Evolutionary conservation across 2,329 filamentous ascomycete genomes (phyloP), one percentile per base, ranked within the genome.

Genomic region (Herpomyces periplanetae): DNA sequence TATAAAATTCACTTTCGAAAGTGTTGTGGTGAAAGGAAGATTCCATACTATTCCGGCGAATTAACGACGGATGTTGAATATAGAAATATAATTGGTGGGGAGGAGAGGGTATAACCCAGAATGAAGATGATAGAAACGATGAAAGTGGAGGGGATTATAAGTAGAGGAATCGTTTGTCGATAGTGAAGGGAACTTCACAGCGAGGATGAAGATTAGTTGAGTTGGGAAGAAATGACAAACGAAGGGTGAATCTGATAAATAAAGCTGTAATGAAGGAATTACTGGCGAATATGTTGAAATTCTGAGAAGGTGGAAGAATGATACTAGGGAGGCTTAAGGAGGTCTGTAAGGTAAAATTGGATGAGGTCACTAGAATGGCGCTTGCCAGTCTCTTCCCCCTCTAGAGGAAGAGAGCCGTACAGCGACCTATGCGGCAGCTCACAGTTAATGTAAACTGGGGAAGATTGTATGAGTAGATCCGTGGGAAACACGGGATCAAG

Each of bases 341-440:
- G 80, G 80, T 56, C 68, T 63, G 49, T 73, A 85, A 46, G 62
- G 64, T 50, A 63, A 60, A 62, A 68, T 53, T 65, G 52, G 51
- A 51, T 61, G 53, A 61, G 59, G 57, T 65, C 34, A 34, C 38
- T 66, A 8, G 17, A 17, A 62, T 69, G 64, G 69, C 66, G 68
- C 63, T 69, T 75, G 63, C 64, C 69, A 65, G 71, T 87, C 69
- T 80, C 80, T 84, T 75, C 80, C 80, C 73, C 75, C 44, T 48
- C 49, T 49, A 80, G 75, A 87, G 73, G 75, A 91, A 91, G 75
- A 85, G 73, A 64, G 65, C 60, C 54, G 56, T 57, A 61, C 61
- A 56, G 56, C 60, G 64, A 84, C 66, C 69, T 91, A 96, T 96
- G 75, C 80, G 80, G 80, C 80, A 91, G 75, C 68, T 85, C 64